A percentile compares a stretch with the other conserved stretches of the same genome.
Conservation (phyloP, 2,329 filamentous ascomycete species). For the Alternaria sp. region DNA sequence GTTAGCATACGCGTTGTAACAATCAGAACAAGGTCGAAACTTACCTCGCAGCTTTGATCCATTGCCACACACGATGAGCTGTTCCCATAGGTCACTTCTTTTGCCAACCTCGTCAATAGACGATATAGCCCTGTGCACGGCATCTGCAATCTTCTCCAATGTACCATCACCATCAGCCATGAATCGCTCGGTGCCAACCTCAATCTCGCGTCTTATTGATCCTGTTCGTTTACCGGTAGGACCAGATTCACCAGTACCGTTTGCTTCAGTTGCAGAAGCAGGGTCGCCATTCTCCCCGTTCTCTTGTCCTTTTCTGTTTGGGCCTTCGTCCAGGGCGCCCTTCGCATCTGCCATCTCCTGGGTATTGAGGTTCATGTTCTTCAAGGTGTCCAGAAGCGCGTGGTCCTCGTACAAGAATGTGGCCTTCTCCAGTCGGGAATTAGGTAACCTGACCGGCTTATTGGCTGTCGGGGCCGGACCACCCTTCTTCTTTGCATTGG, state of each 20-base stretch:
- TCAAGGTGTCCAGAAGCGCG: slow-evolving; percentile 63
- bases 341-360: slow-evolving; percentile 61
- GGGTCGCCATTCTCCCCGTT: slow-evolving; percentile 43
- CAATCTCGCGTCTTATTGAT: slow-evolving; percentile 68
- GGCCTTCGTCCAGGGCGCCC: slow-evolving; percentile 60
- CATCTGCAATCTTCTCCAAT: slow-evolving; percentile 82
- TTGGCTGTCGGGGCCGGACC: slow-evolving; percentile 68
- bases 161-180: slow-evolving; percentile 71
- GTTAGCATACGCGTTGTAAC: slow-evolving; percentile 42
- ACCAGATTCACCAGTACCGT: slow-evolving; percentile 32
- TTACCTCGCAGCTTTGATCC: slow-evolving; percentile 72
- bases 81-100: slow-evolving; percentile 89
- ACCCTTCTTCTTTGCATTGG: slow-evolving; percentile 65
- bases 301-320: slow-evolving; percentile 52
- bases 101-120: slow-evolving; percentile 85
- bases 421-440: slow-evolving; percentile 74
- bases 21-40: slow-evolving; percentile 9
- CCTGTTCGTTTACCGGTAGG: slow-evolving; percentile 30
- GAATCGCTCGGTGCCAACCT: slow-evolving; percentile 80
- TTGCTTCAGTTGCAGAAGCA: slow-evolving; percentile 37
- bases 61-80: slow-evolving; percentile 89
- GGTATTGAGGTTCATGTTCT: slow-evolving; percentile 58
- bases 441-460: slow-evolving; percentile 71
- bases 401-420: slow-evolving; percentile 79
- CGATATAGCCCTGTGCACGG: slow-evolving; percentile 84